Conservation (phyloP, 2,329 filamentous ascomycete genomes). For the Rhinocladiella similis region DNA sequence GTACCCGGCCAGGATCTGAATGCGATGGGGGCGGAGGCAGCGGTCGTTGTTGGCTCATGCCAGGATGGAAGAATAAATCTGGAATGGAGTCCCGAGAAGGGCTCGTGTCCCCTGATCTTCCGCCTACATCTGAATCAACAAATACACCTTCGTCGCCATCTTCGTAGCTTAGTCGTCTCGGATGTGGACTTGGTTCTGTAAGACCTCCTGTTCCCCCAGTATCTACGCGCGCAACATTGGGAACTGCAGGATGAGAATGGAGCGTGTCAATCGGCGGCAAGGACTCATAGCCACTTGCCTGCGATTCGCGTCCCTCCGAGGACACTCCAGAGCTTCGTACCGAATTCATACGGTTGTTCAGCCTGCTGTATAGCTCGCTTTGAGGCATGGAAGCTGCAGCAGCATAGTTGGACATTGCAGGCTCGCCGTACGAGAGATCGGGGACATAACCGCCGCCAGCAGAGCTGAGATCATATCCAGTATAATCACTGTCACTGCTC, state of each 20-base stretch:
- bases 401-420: conserved; percentile 36
- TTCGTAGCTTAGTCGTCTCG: conserved; percentile 79
- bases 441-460: conserved; percentile 72
- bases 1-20: conserved; percentile 43
- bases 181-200: conserved; percentile 66
- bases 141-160: conserved; percentile 79
- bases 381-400: conserved; percentile 21
- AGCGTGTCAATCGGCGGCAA: conserved; percentile 53
- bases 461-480: conserved; percentile 68
- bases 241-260: conserved; percentile 56
- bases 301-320: conserved; percentile 29
- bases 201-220: conserved; percentile 88
- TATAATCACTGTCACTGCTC: conserved; percentile 72
- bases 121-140: conserved; percentile 50
- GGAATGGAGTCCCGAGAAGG: conserved; percentile 72
- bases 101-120: conserved; percentile 60
- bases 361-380: conserved; percentile 22
- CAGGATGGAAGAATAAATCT: conserved; percentile 92
- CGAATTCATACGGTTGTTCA: conserved; percentile 28
- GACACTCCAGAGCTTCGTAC: conserved; percentile 30
- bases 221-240: conserved; percentile 70
- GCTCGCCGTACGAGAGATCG: conserved; percentile 61
- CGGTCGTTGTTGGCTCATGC: conserved; percentile 62
- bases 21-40: conserved; percentile 60
- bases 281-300: conserved; percentile 33